These are phyloP conservation scores for Geoglossum cookeanum DNA, from an alignment of 2,329 filamentous ascomycete species.

Conservation along the genomic window DNA sequence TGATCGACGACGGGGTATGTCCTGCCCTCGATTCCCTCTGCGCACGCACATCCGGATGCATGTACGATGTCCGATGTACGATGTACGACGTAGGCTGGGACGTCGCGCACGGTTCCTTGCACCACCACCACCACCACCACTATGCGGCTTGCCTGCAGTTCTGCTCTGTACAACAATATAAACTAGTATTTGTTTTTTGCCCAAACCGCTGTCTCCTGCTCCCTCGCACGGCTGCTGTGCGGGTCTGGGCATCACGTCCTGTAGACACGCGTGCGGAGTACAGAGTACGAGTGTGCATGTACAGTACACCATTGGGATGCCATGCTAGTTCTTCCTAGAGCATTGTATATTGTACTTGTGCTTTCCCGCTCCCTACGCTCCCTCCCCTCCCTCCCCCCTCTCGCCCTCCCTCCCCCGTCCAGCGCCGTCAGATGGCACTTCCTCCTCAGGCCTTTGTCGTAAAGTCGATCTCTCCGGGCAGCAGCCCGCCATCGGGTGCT, in stretches of 20 bases:
- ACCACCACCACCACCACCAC: background rate
- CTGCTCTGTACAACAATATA: no score
- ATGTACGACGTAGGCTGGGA: background rate
- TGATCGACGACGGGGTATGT: background rate
- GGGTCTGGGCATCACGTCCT: no score
- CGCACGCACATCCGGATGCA: background rate
- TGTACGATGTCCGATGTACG: no score
- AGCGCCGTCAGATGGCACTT: background rate
- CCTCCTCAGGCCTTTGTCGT: slow-evolving; percentile 38
- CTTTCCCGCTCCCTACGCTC: no score
- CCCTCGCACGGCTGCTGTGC: no score
- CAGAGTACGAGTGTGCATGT: no score
- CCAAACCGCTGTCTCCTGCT: background rate
- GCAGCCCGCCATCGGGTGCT: slow-evolving; percentile 38
- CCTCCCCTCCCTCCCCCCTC: no score
- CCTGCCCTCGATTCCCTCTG: background rate
- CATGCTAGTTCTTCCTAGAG: no score
- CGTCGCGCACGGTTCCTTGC: background rate
- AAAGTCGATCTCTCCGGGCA: slow-evolving; percentile 68
- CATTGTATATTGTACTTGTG: no score
- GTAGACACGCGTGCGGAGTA: no score
- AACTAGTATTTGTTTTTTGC: background rate
- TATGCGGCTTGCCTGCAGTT: background rate
- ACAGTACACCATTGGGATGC: no score
- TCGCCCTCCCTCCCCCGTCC: no score